Base-by-base conservation (phyloP, 2,329 filamentous ascomycete species). In the Trichothecium sympodiale region DNA sequence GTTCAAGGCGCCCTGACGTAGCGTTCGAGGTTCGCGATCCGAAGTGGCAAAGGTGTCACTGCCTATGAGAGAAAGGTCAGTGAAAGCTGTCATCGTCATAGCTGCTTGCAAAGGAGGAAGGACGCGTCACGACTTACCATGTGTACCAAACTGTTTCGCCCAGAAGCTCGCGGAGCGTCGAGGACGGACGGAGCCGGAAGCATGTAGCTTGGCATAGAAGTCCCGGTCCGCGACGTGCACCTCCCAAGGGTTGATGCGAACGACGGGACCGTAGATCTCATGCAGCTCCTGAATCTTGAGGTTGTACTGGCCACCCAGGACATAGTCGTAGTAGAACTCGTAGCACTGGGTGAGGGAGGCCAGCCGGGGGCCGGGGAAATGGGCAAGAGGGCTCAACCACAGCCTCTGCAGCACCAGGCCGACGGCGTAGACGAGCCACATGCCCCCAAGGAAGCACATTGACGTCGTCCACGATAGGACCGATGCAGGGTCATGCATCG, bases 301-400 rank as follows among this genome's bases (percentile, higher is more conserved):
- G 12, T 50, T 61, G 40, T 64, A 66, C 44, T 61, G 50, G 2
- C 62, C 64, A 5, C 56, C 54, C 5, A 57, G 47, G 29, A 61
- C 37, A 15, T 64, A 49, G 37, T 67, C 62, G 39, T 64, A 64
- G 45, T 64, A 67, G 33, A 56, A 54, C 41, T 61, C 59, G 38
- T 61, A 62, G 48, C 54, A 59, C 34, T 55, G 48, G 33, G 57
- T 60, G 33, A 59, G 42, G 4, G 58, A 59, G 17, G 60, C 57
- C 23, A 63, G 49, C 41, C 45, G 57, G 35, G 59, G 59, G 3
- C 60, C 60, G 1, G 60, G 59, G 31, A 63, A 53, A 36, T 53
- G 49, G 32, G 57, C 49, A 27, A 61, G 49, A 9, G 60, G 57
- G 37, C 59, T 60, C 36, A 62, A 46, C 44, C 50, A 59, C 17